phyloP scores from a whole-genome alignment of 345 rosid genomes.

The Eucalyptus erythrocorys region DNA sequence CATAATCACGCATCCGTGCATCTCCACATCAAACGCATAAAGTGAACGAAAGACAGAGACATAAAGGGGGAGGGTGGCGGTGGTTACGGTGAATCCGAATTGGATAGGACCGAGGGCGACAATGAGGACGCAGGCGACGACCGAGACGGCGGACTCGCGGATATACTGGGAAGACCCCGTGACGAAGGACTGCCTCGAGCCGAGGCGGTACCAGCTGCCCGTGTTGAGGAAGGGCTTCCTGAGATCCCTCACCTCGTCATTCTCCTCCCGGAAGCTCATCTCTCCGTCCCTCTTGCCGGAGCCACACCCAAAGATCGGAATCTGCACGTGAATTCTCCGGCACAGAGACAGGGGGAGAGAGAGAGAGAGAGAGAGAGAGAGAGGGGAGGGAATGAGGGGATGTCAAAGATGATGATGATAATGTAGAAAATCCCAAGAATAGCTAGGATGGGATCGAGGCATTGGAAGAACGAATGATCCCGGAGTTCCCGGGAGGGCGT shows the following conservation, averaged over 20 bases:
- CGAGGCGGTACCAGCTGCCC: conserved; percentile 94
- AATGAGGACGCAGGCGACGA: conserved; percentile 85
- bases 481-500: background rate
- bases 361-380: background rate
- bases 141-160: conserved; percentile 79
- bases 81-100: conserved; percentile 87
- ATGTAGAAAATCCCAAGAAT: background rate
- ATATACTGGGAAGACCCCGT: conserved; percentile 68
- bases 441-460: background rate
- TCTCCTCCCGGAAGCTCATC: conserved; percentile 91
- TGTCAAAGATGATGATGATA: background rate
- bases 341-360: background rate
- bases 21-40: background rate
- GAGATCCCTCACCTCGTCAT: conserved; percentile 62
- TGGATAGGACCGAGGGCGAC: conserved; percentile 98
- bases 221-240: conserved; percentile 88
- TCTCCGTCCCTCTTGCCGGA: background rate
- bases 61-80: background rate
- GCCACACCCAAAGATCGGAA: background rate
- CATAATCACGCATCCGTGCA: background rate
- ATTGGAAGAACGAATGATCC: background rate
- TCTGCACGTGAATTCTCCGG: background rate
- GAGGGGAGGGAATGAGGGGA: background rate
- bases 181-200: conserved; percentile 72
- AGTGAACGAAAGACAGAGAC: background rate